Conservation (phyloP, 2,329 filamentous ascomycete genomes). For the Ramularia endophylla region DNA sequence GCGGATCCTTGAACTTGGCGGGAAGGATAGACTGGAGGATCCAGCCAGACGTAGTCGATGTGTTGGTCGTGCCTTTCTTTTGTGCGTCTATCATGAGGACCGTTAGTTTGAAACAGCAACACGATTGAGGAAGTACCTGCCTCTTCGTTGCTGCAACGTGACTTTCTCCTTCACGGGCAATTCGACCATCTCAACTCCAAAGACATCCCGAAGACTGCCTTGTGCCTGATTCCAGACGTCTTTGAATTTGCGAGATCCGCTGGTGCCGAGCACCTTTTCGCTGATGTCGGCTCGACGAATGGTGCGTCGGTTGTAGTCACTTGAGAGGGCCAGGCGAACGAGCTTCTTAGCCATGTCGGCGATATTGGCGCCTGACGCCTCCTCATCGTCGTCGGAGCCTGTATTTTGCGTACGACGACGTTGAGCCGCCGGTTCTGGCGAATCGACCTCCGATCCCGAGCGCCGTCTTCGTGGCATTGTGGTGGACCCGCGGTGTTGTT, state of each 20-base stretch:
- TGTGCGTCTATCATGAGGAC: constrained; percentile 43
- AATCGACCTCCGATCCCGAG: constrained; percentile 17
- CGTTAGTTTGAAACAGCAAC: not conserved
- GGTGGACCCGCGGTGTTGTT: constrained; percentile 6
- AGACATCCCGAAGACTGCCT: constrained; percentile 59
- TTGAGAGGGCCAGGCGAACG: constrained; percentile 55
- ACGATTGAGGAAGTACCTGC: constrained; percentile 39
- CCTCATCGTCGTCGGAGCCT: constrained; percentile 12
- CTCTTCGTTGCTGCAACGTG: constrained; percentile 72
- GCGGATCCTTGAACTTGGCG: constrained; percentile 54
- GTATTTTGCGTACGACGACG: constrained; percentile 20
- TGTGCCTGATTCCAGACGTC: constrained; percentile 73
- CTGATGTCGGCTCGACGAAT: constrained; percentile 55
- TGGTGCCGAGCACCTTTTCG: constrained; percentile 63
- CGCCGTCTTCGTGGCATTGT: constrained; percentile 18
- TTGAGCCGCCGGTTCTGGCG: constrained; percentile 26
- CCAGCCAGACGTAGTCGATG: constrained; percentile 47
- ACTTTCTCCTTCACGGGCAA: constrained; percentile 75
- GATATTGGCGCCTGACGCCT: constrained; percentile 19
- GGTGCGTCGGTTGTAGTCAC: constrained; percentile 53
- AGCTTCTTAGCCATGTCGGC: constrained; percentile 54
- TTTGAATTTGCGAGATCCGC: constrained; percentile 63
- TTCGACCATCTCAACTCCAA: constrained; percentile 91
- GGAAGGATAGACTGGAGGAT: constrained; percentile 72
- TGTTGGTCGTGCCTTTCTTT: constrained; percentile 42